Evolutionary conservation across 106 monocot species (phyloP).

Genomic region (Dioscorea alata): DNA sequence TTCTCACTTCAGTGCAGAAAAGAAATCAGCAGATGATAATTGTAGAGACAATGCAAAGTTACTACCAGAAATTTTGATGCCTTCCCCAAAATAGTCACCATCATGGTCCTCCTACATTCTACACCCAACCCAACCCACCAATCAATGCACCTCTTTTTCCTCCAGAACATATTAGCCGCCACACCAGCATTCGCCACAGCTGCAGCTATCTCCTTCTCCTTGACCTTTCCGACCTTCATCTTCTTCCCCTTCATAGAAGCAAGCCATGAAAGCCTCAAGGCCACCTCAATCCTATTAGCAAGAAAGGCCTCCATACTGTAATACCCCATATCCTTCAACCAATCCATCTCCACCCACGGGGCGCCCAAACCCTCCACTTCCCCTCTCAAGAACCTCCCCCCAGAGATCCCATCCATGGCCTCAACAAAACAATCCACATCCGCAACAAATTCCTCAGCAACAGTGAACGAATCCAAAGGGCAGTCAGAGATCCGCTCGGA

Average conservation of each 20-base stretch:
- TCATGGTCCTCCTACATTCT: slow-evolving; percentile 30
- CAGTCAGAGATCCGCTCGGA: not conserved
- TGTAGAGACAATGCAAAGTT: not conserved
- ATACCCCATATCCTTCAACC: slow-evolving; percentile 80
- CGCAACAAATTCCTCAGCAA: slow-evolving; percentile 54
- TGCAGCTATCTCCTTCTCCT: slow-evolving; percentile 14
- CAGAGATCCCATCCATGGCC: slow-evolving; percentile 68
- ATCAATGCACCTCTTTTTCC: slow-evolving; percentile 84
- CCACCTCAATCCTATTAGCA: slow-evolving; percentile 66
- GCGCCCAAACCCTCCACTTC: slow-evolving; percentile 16
- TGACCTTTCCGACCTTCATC: slow-evolving; percentile 32
- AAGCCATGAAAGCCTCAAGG: slow-evolving; percentile 63
- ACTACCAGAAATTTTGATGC: slow-evolving; percentile 53
- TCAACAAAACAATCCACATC: slow-evolving; percentile 59
- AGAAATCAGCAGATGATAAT: no score
- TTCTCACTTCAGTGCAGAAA: no score
- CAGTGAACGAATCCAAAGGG: slow-evolving; percentile 40
- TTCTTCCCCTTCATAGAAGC: slow-evolving; percentile 37
- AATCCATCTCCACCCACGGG: slow-evolving; percentile 55
- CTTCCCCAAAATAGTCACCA: slow-evolving; percentile 45
- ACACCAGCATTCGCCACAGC: slow-evolving; percentile 26
- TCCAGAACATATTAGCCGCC: slow-evolving; percentile 73
- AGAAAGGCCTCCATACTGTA: slow-evolving; percentile 76
- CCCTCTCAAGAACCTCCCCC: slow-evolving; percentile 54
- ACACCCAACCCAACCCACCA: slow-evolving; percentile 75